These are phyloP conservation scores for Phanerodontia chrysosporium DNA, from an alignment of 768 basidiomycete genomes.

Conservation along the genomic window DNA sequence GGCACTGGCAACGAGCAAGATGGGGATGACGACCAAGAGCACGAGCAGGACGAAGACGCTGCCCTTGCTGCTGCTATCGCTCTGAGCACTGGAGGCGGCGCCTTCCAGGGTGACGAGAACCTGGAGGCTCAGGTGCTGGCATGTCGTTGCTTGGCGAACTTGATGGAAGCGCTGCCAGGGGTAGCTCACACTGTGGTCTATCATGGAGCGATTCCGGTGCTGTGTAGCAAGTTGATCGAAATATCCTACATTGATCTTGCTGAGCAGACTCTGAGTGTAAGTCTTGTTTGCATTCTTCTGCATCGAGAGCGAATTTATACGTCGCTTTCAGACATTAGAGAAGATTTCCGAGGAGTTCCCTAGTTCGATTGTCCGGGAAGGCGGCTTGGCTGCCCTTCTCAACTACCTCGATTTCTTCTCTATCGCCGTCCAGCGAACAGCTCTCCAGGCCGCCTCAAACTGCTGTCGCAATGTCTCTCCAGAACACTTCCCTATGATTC, in stretches of 20 bases:
- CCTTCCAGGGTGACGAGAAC: constrained; percentile 77
- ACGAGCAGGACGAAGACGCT: constrained; percentile 77
- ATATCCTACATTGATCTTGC: constrained; percentile 98
- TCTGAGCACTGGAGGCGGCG: constrained; percentile 62
- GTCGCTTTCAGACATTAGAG: constrained; percentile 74
- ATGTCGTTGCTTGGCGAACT: constrained; percentile 92
- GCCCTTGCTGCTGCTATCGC: constrained; percentile 86
- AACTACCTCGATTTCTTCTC: constrained; percentile 99
- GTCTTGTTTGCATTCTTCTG: constrained; percentile 31
- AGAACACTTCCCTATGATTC: constrained; percentile 87
- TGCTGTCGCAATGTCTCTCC: constrained; percentile 90
- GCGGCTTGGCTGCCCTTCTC: constrained; percentile 87
- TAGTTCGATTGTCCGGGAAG: constrained; percentile 91
- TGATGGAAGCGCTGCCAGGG: constrained; percentile 98
- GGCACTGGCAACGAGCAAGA: constrained; percentile 68
- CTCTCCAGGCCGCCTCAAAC: constrained; percentile 93
- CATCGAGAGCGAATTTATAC: constrained; percentile 16
- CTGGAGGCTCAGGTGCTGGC: constrained; percentile 94
- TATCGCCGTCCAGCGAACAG: constrained; percentile 94
- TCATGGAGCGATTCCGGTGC: constrained; percentile 95
- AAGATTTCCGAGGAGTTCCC: constrained; percentile 99
- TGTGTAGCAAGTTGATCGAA: constrained; percentile 95
- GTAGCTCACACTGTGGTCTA: constrained; percentile 97
- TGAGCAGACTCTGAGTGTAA: constrained; percentile 94
- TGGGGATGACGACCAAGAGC: constrained; percentile 68